phyloP scores from a whole-genome alignment of 495 filamentous ascomycete genomes.

The Aspergillus cavernicola region DNA sequence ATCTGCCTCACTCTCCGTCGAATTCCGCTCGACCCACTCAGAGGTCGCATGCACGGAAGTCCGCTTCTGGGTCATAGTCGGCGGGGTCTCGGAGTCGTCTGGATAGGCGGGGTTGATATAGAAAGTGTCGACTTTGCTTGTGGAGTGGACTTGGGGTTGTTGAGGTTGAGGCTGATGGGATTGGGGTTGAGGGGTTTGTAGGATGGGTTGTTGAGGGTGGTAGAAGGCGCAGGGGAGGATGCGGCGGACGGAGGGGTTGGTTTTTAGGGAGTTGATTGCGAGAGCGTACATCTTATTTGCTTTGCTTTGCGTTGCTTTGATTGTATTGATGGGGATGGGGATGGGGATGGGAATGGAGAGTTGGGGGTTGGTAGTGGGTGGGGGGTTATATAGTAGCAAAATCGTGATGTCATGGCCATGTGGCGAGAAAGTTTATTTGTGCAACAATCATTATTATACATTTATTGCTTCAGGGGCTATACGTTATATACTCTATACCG shows the following conservation, averaged over 20 bases:
- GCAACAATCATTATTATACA: not conserved
- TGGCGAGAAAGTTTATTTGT: not conserved
- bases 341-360: not conserved
- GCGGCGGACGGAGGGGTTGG: not conserved
- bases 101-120: slow-evolving; percentile 20
- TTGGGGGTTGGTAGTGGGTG: too few species aligned
- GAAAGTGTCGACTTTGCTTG: slow-evolving; percentile 17
- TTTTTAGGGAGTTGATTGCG: slow-evolving; percentile 2
- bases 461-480: not conserved
- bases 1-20: slow-evolving; percentile 22
- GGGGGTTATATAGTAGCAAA: not conserved
- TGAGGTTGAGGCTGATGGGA: too few species aligned
- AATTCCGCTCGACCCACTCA: slow-evolving; percentile 17
- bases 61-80: slow-evolving; percentile 9
- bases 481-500: not conserved
- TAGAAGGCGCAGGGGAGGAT: slow-evolving; percentile 10
- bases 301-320: not conserved
- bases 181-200: too few species aligned
- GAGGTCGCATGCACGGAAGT: not conserved
- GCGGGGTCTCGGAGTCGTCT: slow-evolving; percentile 18
- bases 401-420: slow-evolving; percentile 10
- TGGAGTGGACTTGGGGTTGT: not conserved
- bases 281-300: slow-evolving; percentile 4
- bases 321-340: not conserved
- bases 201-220: slow-evolving; percentile 14